These are phyloP conservation scores for Sordariomycetes sp. DNA, from an alignment of 2,329 filamentous ascomycete species.

Conservation along the genomic window DNA sequence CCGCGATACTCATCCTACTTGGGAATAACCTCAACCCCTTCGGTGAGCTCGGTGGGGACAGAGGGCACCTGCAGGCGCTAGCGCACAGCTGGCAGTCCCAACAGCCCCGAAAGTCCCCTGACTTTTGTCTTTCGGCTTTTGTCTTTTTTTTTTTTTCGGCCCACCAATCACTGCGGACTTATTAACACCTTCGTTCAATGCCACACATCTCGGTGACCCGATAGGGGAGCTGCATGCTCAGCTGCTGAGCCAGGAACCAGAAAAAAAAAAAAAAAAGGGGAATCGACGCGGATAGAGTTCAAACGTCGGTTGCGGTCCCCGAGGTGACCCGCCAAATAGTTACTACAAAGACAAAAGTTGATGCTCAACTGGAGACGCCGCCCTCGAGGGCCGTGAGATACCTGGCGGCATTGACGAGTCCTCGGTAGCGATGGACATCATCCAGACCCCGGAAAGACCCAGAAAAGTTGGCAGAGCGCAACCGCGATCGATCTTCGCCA, in stretches of 20 bases:
- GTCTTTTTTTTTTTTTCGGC: not conserved
- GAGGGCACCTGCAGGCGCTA: not conserved
- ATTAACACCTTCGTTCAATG: not conserved
- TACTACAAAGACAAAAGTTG: too few relatives aligned
- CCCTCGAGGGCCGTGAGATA: too few relatives aligned
- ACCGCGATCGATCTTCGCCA: not conserved
- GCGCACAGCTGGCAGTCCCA: not conserved
- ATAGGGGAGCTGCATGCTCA: not conserved
- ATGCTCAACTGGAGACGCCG: too few relatives aligned
- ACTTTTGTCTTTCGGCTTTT: too few relatives aligned
- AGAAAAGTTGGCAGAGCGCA: not conserved
- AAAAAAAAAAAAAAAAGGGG: not conserved
- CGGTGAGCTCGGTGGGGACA: not conserved
- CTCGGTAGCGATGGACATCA: not conserved
- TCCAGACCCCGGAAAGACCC: not conserved
- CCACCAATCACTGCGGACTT: not conserved
- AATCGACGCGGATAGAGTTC: not conserved
- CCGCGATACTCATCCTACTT: not conserved
- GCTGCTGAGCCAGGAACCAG: not conserved
- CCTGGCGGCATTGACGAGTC: too few relatives aligned
- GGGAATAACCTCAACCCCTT: not conserved
- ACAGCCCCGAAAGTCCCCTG: not conserved
- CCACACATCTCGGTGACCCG: not conserved
- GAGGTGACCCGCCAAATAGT: too few relatives aligned
- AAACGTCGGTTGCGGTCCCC: not conserved